Evolutionary conservation across 1,284 basidiomycete genomes (phyloP).

Genomic region (Stygiomarasmius scandens): DNA sequence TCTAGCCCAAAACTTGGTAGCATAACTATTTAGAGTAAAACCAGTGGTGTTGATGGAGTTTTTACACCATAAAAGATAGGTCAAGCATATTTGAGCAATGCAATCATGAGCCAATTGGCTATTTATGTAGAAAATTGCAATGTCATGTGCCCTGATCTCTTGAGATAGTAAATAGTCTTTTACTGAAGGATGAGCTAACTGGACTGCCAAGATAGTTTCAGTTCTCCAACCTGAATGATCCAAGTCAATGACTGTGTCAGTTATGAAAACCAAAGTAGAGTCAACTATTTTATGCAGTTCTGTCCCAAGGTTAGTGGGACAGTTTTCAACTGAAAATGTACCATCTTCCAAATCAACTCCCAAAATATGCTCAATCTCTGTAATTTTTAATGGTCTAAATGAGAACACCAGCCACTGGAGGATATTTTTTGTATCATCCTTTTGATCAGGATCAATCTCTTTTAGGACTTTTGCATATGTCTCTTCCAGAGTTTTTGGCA

Average conservation of each 20-base stretch:
- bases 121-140: neutral
- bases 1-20: too few species aligned
- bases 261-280: neutral
- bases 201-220: neutral
- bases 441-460: neutral
- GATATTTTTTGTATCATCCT: neutral
- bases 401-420: slow-evolving; percentile 2
- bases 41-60: too few species aligned
- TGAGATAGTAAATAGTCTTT: slow-evolving; percentile 8
- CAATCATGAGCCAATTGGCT: neutral
- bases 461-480: slow-evolving; percentile 8
- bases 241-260: neutral
- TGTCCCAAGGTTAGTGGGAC: neutral
- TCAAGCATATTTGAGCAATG: too few species aligned
- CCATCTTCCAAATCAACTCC: neutral
- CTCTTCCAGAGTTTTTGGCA: slow-evolving; percentile 4
- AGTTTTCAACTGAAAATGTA: neutral
- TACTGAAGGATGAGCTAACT: slow-evolving; percentile 2
- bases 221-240: too few species aligned
- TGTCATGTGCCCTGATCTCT: neutral
- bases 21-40: too few species aligned
- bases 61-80: too few species aligned
- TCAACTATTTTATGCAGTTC: neutral
- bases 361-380: neutral
- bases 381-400: neutral